phyloP scores from a whole-genome alignment of 495 filamentous ascomycete genomes.

The Opeltia flavorubescens region DNA sequence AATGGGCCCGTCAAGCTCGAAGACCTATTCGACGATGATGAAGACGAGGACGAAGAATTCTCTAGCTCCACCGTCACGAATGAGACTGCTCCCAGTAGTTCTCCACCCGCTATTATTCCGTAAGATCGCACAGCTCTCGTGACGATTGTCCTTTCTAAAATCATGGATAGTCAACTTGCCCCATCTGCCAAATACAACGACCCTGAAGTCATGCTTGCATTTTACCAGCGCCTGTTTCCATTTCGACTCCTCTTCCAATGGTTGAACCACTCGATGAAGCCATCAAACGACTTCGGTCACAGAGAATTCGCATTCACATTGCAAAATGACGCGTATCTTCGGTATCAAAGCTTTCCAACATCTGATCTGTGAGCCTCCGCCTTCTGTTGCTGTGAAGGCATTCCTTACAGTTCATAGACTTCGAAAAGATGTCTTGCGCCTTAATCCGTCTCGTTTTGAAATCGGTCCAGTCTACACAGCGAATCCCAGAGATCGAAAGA shows the following conservation, averaged over 20 bases:
- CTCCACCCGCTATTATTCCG: slow-evolving; percentile 29
- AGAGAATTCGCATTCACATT: slow-evolving; percentile 92
- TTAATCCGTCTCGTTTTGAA: slow-evolving; percentile 89
- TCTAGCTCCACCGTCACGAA: slow-evolving; percentile 37
- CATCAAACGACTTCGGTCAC: slow-evolving; percentile 75
- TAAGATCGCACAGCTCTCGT: slow-evolving; percentile 15
- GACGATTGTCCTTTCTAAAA: neutral
- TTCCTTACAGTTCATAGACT: slow-evolving; percentile 36
- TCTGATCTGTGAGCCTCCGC: slow-evolving; percentile 46
- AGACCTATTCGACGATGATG: slow-evolving; percentile 57
- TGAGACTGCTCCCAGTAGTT: slow-evolving; percentile 29
- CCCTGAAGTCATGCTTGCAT: slow-evolving; percentile 70
- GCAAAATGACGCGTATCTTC: slow-evolving; percentile 74
- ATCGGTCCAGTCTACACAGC: slow-evolving; percentile 91
- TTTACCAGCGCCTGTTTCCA: slow-evolving; percentile 92
- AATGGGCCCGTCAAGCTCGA: slow-evolving; percentile 54
- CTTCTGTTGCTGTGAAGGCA: neutral
- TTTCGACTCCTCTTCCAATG: slow-evolving; percentile 94
- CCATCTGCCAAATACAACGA: slow-evolving; percentile 38
- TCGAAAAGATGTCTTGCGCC: slow-evolving; percentile 74
- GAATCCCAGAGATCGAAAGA: slow-evolving; percentile 89
- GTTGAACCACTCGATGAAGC: slow-evolving; percentile 85
- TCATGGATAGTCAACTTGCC: slow-evolving; percentile 16
- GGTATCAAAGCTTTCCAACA: slow-evolving; percentile 81
- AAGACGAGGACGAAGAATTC: slow-evolving; percentile 68